Evolutionary conservation across 2,329 filamentous ascomycete species (phyloP).

Genomic region (Beauveria sp.): DNA sequence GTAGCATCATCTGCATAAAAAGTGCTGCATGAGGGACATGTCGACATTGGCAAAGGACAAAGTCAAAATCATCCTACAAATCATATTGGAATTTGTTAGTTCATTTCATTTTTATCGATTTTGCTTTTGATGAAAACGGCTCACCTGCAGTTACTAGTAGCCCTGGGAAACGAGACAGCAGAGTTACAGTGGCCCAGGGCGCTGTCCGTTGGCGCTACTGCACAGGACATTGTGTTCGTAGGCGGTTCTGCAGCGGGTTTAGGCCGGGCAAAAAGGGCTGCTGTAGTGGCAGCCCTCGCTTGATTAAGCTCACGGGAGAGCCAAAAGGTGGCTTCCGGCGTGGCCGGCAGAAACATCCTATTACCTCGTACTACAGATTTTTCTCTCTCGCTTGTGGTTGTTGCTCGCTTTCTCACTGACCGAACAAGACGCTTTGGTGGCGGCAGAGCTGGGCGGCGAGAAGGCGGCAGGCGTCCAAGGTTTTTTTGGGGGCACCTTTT

Average conservation of each 20-base stretch:
- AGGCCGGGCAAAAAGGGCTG: background rate
- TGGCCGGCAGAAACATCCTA: background rate
- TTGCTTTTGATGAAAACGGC: background rate
- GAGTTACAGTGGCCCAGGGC: background rate
- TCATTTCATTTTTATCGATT: background rate
- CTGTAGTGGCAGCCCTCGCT: background rate
- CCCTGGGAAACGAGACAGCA: background rate
- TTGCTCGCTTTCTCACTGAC: too few relatives aligned
- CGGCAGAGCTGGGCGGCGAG: too few relatives aligned
- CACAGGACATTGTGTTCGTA: background rate
- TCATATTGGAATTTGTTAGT: background rate
- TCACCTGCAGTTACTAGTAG: background rate
- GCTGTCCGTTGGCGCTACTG: background rate
- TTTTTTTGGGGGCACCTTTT: too few relatives aligned
- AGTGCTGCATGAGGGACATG: background rate
- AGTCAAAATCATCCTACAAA: background rate
- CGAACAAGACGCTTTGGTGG: too few relatives aligned
- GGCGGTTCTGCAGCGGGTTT: conserved; percentile 4
- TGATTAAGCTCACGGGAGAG: background rate
- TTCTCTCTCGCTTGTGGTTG: too few relatives aligned
- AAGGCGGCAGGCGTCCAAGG: too few relatives aligned
- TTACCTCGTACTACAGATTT: too few relatives aligned
- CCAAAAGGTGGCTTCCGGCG: background rate
- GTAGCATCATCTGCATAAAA: background rate
- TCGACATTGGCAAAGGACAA: background rate